Evolutionary conservation across 108 stramenopile genomes (phyloP).

Genomic region (Fragilaria radians): DNA sequence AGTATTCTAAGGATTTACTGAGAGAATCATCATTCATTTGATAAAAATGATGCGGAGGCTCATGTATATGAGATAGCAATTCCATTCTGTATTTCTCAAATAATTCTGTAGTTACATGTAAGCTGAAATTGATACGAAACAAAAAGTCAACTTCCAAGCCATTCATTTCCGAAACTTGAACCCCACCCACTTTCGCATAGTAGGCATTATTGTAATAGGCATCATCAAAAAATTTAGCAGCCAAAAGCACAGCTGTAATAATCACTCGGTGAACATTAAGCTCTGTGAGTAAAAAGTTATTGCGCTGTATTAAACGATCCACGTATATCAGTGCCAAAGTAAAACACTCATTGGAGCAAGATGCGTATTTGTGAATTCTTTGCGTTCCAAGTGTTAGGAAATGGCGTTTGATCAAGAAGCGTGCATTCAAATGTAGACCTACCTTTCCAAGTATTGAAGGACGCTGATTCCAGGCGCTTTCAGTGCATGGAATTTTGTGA

Average conservation of each 20-base stretch:
- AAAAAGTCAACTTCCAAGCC: slow-evolving; percentile 92
- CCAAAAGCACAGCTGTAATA: slow-evolving; percentile 91
- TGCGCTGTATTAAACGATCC: slow-evolving; percentile 92
- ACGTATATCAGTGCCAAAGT: slow-evolving; percentile 97
- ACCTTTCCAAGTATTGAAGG: slow-evolving; percentile 90
- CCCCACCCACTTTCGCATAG: slow-evolving; percentile 94
- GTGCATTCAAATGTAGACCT: slow-evolving; percentile 12
- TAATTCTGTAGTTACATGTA: slow-evolving; percentile 83
- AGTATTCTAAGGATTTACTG: no score
- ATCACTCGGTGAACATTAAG: slow-evolving; percentile 96
- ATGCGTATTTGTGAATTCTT: slow-evolving; percentile 93
- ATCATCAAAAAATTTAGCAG: slow-evolving; percentile 99
- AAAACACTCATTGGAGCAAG: slow-evolving; percentile 96
- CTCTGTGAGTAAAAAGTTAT: slow-evolving; percentile 88
- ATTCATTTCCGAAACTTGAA: slow-evolving; percentile 86
- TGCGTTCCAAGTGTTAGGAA: background rate
- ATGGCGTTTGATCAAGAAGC: no score
- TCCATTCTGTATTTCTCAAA: slow-evolving; percentile 82
- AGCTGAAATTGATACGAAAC: slow-evolving; percentile 92
- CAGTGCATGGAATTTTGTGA: slow-evolving; percentile 95
- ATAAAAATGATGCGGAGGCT: no score
- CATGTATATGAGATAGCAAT: slow-evolving; percentile 67
- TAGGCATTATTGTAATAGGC: slow-evolving; percentile 99
- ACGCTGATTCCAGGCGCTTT: slow-evolving; percentile 90
- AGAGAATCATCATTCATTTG: no score